These are phyloP conservation scores for Angomonas ambiguus DNA, from an alignment of 208 protist species.

Conservation along the genomic window DNA sequence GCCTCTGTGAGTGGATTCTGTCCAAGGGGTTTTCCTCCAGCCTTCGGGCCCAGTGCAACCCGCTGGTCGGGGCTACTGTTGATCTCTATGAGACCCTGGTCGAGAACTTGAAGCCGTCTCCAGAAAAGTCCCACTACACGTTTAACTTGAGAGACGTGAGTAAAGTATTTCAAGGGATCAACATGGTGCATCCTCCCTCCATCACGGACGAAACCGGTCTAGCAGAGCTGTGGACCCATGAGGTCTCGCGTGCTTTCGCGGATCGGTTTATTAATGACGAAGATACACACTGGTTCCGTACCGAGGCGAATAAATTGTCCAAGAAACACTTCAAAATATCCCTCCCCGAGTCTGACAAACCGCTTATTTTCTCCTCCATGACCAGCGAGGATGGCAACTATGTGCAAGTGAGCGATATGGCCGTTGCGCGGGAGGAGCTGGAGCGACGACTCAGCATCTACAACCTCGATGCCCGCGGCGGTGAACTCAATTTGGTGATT, in stretches of 20 bases:
- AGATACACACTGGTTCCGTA: conserved; percentile 89
- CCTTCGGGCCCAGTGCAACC: conserved; percentile 36
- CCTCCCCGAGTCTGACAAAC: conserved; percentile 4
- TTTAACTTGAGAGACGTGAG: conserved; percentile 98
- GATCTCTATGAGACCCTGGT: conserved; percentile 92
- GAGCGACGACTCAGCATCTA: conserved; percentile 86
- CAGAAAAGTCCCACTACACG: conserved; percentile 97
- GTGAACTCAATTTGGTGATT: conserved; percentile 92
- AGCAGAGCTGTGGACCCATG: conserved; percentile 92
- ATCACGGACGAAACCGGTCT: conserved; percentile 73
- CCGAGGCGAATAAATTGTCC: conserved; percentile 71
- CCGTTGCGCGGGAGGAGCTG: conserved; percentile 63
- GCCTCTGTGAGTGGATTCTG: conserved; percentile 91
- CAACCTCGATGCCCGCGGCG: conserved; percentile 72
- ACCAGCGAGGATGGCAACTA: conserved; percentile 88
- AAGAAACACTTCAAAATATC: conserved; percentile 74
- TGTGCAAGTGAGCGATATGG: conserved; percentile 79
- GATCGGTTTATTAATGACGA: conserved; percentile 93
- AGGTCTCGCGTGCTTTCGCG: conserved; percentile 93
- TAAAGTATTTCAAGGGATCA: conserved; percentile 93
- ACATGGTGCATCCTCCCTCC: conserved; percentile 62
- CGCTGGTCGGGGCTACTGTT: conserved; percentile 88
- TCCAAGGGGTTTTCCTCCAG: conserved; percentile 58
- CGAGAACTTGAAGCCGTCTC: conserved; percentile 94
- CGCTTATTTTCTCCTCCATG: conserved; percentile 76